These are phyloP conservation scores for Cnidoscolus chayamansa DNA, from an alignment of 441 rosid genomes.

Conservation along the genomic window DNA sequence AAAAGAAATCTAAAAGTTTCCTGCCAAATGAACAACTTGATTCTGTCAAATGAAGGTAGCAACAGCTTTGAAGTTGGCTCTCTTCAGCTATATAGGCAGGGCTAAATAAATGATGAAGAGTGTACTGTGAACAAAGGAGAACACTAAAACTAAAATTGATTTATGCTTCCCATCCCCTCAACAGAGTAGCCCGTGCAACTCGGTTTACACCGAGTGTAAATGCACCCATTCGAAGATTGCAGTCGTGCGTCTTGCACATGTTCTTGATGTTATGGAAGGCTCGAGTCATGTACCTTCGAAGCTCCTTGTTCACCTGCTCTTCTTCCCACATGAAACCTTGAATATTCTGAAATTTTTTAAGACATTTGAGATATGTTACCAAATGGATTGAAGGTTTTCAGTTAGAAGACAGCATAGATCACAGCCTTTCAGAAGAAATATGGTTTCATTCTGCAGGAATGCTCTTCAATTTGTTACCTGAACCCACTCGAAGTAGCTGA, in stretches of 20 bases:
- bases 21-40: slow-evolving; percentile 8
- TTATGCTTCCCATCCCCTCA: slow-evolving; percentile 95
- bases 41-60: not conserved
- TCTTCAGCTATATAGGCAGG: not conserved
- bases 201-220: slow-evolving; percentile 92
- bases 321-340: slow-evolving; percentile 99
- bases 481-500: slow-evolving; percentile 96
- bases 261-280: slow-evolving; percentile 74
- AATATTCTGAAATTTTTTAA: slow-evolving; percentile 54
- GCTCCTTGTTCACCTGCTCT: slow-evolving; percentile 73
- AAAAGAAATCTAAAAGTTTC: no score
- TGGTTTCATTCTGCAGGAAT: not conserved
- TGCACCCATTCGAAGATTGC: slow-evolving; percentile 96
- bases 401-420: not conserved
- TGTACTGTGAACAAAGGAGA: not conserved
- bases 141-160: slow-evolving; percentile 8
- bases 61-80: not conserved
- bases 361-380: not conserved
- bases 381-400: not conserved
- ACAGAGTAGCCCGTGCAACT: slow-evolving; percentile 77
- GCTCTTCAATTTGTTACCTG: slow-evolving; percentile 47
- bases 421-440: slow-evolving; percentile 3
- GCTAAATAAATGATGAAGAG: not conserved
- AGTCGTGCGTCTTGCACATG: slow-evolving; percentile 78
- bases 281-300: slow-evolving; percentile 74